A percentile compares a stretch with the other conserved stretches of the same genome.
Conservation (phyloP, 2,329 filamentous ascomycete species). For the Mollisiaceae sp. region DNA sequence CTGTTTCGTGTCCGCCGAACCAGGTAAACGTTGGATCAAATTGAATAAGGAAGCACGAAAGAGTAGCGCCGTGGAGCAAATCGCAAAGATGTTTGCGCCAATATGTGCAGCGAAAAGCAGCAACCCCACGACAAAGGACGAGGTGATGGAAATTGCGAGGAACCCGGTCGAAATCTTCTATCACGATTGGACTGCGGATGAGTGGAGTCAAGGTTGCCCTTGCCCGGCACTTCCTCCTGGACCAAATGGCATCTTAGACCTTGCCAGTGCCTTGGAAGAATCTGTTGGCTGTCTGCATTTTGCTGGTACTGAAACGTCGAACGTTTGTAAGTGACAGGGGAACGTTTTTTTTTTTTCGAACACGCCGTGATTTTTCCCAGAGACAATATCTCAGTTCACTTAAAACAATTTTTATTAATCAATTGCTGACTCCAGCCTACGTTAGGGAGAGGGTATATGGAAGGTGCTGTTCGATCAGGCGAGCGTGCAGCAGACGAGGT, state of each 20-base stretch:
- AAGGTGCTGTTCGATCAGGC: constrained; percentile 13
- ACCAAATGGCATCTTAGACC: not conserved
- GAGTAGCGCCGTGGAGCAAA: constrained; percentile 6
- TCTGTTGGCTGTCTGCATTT: constrained; percentile 7
- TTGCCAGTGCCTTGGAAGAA: not conserved
- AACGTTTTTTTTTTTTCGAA: too few relatives aligned
- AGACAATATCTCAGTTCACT: too few relatives aligned
- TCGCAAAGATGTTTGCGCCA: constrained; percentile 12
- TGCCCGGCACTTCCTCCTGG: constrained; percentile 12
- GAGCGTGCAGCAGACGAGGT: constrained; percentile 10
- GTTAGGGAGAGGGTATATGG: constrained; percentile 14
- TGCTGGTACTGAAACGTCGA: constrained; percentile 9
- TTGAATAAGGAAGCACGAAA: not conserved
- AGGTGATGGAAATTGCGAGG: not conserved
- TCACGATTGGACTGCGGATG: constrained; percentile 15
- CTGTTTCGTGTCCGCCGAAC: constrained; percentile 11
- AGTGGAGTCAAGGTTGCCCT: constrained; percentile 15
- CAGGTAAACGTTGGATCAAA: constrained; percentile 6
- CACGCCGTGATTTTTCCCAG: too few relatives aligned
- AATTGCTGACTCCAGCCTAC: too few relatives aligned
- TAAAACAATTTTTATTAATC: too few relatives aligned
- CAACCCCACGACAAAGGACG: not conserved
- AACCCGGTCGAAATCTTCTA: constrained; percentile 4
- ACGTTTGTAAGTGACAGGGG: not conserved
- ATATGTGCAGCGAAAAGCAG: constrained; percentile 5